These are phyloP conservation scores for Hemerocallis citrina DNA, from an alignment of 106 monocot genomes.

Conservation along the genomic window DNA sequence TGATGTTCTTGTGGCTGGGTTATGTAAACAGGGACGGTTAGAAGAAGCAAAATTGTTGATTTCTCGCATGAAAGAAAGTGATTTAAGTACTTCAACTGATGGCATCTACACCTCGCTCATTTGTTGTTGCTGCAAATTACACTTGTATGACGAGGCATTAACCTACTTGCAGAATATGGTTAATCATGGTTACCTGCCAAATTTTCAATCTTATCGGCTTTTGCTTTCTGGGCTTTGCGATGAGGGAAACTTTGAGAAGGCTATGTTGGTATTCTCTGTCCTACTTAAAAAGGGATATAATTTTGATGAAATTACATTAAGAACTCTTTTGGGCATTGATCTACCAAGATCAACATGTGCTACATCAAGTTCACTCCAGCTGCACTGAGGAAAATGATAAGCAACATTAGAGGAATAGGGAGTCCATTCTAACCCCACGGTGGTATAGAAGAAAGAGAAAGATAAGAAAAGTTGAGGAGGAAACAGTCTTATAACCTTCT, in stretches of 20 bases:
- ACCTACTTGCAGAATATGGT: constrained; percentile 16
- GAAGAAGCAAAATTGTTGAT: constrained; percentile 23
- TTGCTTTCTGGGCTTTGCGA: constrained; percentile 28
- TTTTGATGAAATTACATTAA: constrained; percentile 24
- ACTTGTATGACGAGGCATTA: constrained; percentile 15
- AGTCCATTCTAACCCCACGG: no score
- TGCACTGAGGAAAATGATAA: no score
- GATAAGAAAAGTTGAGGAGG: no score
- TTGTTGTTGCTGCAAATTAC: constrained; percentile 14
- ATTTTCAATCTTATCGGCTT: constrained; percentile 14
- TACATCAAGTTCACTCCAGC: no score
- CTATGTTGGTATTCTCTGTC: constrained; percentile 16
- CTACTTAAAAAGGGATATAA: constrained; percentile 18
- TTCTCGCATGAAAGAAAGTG: constrained; percentile 21
- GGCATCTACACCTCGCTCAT: constrained; percentile 14
- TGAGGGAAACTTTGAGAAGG: constrained; percentile 21
- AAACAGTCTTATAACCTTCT: no score
- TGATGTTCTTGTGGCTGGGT: constrained; percentile 15
- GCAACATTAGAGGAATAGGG: no score
- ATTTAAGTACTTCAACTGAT: constrained; percentile 18
- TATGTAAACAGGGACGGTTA: constrained; percentile 25
- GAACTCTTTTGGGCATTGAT: constrained; percentile 16
- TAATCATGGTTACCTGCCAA: constrained; percentile 23
- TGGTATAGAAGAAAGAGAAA: no score
- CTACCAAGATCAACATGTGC: no score